Evolutionary conservation across 2,329 filamentous ascomycete species (phyloP), one percentile per base, ranked within the genome.

Genomic region (Sarocladiaceae sp.): DNA sequence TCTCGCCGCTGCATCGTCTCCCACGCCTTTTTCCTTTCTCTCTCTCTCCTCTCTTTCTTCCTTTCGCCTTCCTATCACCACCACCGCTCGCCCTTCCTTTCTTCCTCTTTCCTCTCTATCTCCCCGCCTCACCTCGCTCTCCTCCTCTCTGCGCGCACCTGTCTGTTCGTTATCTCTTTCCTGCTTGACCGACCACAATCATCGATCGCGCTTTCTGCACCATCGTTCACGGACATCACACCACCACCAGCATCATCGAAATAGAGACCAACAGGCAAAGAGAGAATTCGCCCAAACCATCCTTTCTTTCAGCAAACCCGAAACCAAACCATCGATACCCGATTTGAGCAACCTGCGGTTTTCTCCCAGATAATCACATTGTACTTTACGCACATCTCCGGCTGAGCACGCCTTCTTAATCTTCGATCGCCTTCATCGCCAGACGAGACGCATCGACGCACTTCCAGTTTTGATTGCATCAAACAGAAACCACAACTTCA

Each of bases 11-110:
- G 25, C 51, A 46, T 37, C 31, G 25, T 49, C 53, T 28, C 44
- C 47, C 39, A 31, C 51, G 18, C 29, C 53, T 33, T 52, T 36
- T 46, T 52, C 52, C 48, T 52, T 35, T 35, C 22, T 42, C 46
- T 44, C 46, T 40, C 52, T 50, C 53, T 48, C 12, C 48, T 29
- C 39, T 36, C 31, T 39, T 31, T 54, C 25, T 40, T 37, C 44
- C 40, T 35, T 40, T 54, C 31, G 52, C 47, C 53, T 28, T 52
- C 52, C 50, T 26, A 46, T 50, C 52, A 50, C 37, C 51, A 37
- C 46, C 37, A 48, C 33, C 35, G 10, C 39, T 46, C 52, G 22
- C 52, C 44, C 31, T 42, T 35, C 47, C 33, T 53, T 51, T 51
- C 35, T 33, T 52, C 51, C 31, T 35, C 36, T 17, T 52, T 17